phyloP scores from a whole-genome alignment of 2,329 filamentous ascomycete genomes.

The Ambrosiella beaveri region DNA sequence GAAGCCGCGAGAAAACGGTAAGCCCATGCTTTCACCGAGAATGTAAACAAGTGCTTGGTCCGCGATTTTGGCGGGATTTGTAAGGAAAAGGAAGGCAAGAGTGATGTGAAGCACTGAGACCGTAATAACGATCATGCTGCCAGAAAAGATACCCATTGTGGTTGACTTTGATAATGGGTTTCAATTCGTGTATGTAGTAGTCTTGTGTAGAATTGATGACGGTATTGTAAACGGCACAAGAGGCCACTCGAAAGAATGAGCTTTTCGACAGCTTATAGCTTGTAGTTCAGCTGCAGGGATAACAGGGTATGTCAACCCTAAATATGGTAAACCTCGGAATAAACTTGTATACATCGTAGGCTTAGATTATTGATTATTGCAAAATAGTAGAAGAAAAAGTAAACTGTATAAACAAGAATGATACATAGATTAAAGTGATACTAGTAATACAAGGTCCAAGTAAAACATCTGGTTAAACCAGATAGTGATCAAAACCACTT shows the following conservation, averaged over 20 bases:
- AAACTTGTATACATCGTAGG: too few relatives aligned
- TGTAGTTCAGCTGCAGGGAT: too few relatives aligned
- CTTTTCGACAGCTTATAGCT: too few relatives aligned
- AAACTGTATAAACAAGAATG: neutral
- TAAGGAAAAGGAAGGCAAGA: constrained; percentile 68
- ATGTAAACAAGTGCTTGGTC: constrained; percentile 69
- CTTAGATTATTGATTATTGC: too few relatives aligned
- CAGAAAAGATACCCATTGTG: constrained; percentile 64
- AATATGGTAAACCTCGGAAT: neutral
- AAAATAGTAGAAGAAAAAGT: neutral
- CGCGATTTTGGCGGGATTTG: constrained; percentile 51
- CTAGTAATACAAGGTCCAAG: neutral
- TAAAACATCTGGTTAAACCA: neutral
- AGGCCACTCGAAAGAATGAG: neutral
- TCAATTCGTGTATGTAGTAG: neutral
- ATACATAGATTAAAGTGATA: neutral
- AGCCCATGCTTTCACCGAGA: constrained; percentile 65
- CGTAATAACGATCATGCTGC: constrained; percentile 62
- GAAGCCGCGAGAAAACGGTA: constrained; percentile 52
- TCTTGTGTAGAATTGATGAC: neutral
- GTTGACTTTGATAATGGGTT: neutral
- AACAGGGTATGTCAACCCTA: neutral
- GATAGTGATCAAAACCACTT: constrained; percentile 4
- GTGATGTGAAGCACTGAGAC: constrained; percentile 74
- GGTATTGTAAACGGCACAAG: neutral